Evolutionary conservation across 495 filamentous ascomycete species (phyloP).

Genomic region (Penicillium cinerascens): DNA sequence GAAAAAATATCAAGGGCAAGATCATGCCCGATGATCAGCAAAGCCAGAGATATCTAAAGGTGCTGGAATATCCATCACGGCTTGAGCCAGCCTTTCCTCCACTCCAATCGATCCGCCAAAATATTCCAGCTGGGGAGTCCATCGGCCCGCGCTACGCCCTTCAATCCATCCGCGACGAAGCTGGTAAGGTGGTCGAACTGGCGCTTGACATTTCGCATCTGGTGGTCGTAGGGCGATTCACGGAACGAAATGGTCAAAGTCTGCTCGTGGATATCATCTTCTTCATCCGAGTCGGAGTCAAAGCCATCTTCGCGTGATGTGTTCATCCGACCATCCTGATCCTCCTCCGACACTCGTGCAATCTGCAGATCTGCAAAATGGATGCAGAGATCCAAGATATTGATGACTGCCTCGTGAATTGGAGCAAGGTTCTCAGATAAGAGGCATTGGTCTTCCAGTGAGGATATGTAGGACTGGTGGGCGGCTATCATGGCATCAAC

Average conservation of each 20-base stretch:
- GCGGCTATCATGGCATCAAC: slow-evolving; percentile 76
- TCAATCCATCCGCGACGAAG: slow-evolving; percentile 46
- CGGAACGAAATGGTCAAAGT: slow-evolving; percentile 26
- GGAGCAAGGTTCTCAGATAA: slow-evolving; percentile 60
- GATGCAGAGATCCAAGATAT: slow-evolving; percentile 58
- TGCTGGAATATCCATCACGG: neutral
- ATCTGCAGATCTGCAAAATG: slow-evolving; percentile 47
- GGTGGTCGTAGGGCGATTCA: slow-evolving; percentile 26
- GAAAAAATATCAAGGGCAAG: slow-evolving; percentile 4
- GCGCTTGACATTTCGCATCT: slow-evolving; percentile 33
- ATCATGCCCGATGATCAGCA: neutral
- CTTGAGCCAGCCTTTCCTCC: slow-evolving; percentile 18
- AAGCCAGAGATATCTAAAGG: neutral
- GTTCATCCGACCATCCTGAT: neutral
- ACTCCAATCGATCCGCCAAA: slow-evolving; percentile 44
- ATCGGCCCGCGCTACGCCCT: slow-evolving; percentile 42
- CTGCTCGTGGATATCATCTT: slow-evolving; percentile 22
- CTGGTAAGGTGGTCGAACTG: slow-evolving; percentile 36
- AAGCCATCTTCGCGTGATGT: slow-evolving; percentile 4
- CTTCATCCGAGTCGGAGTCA: slow-evolving; percentile 24
- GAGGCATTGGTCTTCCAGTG: slow-evolving; percentile 61
- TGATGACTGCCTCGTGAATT: slow-evolving; percentile 62
- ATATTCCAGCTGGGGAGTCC: slow-evolving; percentile 49
- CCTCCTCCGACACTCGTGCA: slow-evolving; percentile 9
- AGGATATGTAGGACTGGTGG: slow-evolving; percentile 60